These are phyloP conservation scores for Penstemon barbatus DNA, from an alignment of 257 asterid genomes.

Conservation along the genomic window DNA sequence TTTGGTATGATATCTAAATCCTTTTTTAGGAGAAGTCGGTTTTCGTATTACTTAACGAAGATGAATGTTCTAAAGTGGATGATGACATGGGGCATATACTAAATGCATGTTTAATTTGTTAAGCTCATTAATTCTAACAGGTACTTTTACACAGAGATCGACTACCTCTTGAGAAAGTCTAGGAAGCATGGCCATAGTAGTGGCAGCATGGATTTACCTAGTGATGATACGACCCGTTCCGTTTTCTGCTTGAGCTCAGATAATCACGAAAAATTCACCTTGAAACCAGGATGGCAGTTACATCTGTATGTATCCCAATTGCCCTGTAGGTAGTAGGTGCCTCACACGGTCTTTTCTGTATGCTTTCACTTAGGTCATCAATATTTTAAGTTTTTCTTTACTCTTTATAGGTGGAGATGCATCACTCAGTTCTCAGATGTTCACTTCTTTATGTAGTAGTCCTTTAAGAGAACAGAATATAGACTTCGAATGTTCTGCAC, in stretches of 20 bases:
- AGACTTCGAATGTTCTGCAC: conserved; percentile 32
- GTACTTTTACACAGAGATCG: conserved; percentile 72
- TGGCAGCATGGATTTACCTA: conserved; percentile 29
- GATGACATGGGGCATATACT: background rate
- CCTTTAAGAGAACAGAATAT: conserved; percentile 28
- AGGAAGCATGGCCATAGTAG: conserved; percentile 33
- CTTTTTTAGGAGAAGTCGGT: too few relatives aligned
- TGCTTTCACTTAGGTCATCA: conserved; percentile 12
- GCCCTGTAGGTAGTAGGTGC: conserved; percentile 65
- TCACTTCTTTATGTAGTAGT: conserved; percentile 38
- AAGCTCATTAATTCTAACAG: conserved; percentile 39
- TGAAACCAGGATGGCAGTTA: conserved; percentile 62
- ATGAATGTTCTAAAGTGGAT: too few relatives aligned
- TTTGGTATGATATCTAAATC: too few relatives aligned
- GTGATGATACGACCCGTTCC: conserved; percentile 32
- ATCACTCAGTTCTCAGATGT: conserved; percentile 48
- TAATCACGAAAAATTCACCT: conserved; percentile 41
- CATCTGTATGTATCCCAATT: conserved; percentile 84
- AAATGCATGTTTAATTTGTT: conserved; percentile 15
- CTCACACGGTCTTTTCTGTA: conserved; percentile 22
- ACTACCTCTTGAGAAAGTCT: conserved; percentile 26
- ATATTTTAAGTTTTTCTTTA: conserved; percentile 10
- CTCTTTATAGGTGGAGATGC: conserved; percentile 69
- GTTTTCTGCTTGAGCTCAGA: conserved; percentile 45
- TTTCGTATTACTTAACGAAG: too few relatives aligned